phyloP scores from a whole-genome alignment of 23 red algal genomes.

The Gracilaria caudata region DNA sequence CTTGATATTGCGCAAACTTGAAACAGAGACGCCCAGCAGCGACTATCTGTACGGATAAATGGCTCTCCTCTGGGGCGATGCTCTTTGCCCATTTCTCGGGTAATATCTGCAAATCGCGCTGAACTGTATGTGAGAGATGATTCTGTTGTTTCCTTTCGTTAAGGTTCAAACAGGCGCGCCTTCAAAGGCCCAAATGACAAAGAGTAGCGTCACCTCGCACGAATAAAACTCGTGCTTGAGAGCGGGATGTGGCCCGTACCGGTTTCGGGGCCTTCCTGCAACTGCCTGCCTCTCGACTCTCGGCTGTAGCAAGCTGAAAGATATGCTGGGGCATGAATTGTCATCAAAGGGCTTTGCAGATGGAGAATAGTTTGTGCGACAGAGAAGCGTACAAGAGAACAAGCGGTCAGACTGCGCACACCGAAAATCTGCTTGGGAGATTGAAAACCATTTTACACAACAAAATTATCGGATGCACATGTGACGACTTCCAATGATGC shows the following conservation, averaged over 20 bases:
- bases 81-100: not conserved
- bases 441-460: not conserved
- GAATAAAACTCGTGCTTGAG: not conserved
- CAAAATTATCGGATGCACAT: not conserved
- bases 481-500: conserved; percentile 1
- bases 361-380: no score
- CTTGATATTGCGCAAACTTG: not conserved
- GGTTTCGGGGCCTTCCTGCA: not conserved
- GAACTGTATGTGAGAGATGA: not conserved
- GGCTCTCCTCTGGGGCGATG: not conserved
- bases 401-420: no score
- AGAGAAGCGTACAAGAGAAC: no score
- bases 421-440: conserved; percentile 1
- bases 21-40: not conserved
- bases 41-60: not conserved
- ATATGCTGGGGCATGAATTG: no score
- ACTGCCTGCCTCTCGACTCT: not conserved
- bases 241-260: not conserved
- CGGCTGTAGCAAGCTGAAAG: no score
- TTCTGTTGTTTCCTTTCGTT: not conserved
- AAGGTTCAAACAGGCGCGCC: no score
- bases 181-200: not conserved
- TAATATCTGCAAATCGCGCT: not conserved
- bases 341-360: no score
- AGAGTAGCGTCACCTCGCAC: not conserved